Evolutionary conservation across 768 basidiomycete genomes (phyloP).

Genomic region (Macrolepiota fuliginosa): DNA sequence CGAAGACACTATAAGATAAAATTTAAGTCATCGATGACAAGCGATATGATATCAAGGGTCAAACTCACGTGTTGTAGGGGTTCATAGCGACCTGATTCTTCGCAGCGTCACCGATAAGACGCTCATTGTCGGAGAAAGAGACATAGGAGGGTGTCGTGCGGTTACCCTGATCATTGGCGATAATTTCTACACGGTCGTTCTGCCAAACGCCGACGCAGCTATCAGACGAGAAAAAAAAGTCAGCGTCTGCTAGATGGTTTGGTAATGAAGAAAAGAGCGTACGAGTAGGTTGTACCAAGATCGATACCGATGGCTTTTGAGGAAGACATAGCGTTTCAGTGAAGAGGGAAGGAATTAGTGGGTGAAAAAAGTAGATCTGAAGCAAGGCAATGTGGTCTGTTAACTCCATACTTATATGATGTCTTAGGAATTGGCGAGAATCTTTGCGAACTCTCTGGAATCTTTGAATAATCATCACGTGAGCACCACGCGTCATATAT

Average conservation of each 20-base stretch:
- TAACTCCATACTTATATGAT: constrained; percentile 34
- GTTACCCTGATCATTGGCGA: constrained; percentile 94
- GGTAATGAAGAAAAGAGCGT: constrained; percentile 26
- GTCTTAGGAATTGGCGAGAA: constrained; percentile 39
- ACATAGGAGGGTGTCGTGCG: constrained; percentile 96
- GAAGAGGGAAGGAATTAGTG: constrained; percentile 15
- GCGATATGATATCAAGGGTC: neutral
- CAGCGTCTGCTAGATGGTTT: constrained; percentile 7
- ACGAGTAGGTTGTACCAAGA: constrained; percentile 93
- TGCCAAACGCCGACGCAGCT: constrained; percentile 99
- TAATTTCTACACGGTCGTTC: constrained; percentile 99
- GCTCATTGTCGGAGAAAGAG: constrained; percentile 92
- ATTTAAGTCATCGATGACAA: constrained; percentile 5
- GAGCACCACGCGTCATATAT: constrained; percentile 23
- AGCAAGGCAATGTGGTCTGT: constrained; percentile 12
- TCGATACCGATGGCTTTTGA: constrained; percentile 90
- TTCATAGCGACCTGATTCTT: constrained; percentile 99
- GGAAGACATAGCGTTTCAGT: constrained; percentile 41
- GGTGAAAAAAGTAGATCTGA: constrained; percentile 19
- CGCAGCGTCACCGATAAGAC: constrained; percentile 98
- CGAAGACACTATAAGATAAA: constrained; percentile 70
- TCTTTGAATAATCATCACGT: constrained; percentile 38
- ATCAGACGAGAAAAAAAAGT: constrained; percentile 6
- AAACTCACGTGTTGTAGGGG: constrained; percentile 79
- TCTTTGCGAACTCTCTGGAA: constrained; percentile 46